A percentile compares a stretch with the other conserved stretches of the same genome.
These are phyloP conservation scores for Globisporangium nagaii DNA, from an alignment of 352 stramenopile genomes.

Conservation along the genomic window DNA sequence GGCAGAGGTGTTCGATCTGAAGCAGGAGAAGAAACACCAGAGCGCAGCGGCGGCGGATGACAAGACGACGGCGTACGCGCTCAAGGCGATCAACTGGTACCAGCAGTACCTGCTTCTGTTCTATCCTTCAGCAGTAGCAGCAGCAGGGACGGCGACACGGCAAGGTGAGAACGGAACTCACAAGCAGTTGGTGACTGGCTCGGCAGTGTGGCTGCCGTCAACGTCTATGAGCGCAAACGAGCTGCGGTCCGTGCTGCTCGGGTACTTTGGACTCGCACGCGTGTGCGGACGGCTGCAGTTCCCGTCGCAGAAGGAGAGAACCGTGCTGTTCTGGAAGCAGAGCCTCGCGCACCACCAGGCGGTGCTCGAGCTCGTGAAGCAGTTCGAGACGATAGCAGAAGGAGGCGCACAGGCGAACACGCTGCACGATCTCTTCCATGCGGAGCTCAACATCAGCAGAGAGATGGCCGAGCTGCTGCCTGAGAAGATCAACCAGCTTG, in stretches of 20 bases:
- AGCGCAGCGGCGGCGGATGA: slow-evolving; percentile 9
- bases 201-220: slow-evolving; percentile 22
- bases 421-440: slow-evolving; percentile 35
- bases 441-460: slow-evolving; percentile 46
- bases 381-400: slow-evolving; percentile 23
- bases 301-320: slow-evolving; percentile 34
- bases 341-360: slow-evolving; percentile 47
- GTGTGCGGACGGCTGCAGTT: slow-evolving; percentile 55
- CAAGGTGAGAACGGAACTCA: too few relatives aligned
- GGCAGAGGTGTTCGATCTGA: slow-evolving; percentile 57
- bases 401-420: slow-evolving; percentile 1
- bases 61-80: slow-evolving; percentile 42
- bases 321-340: slow-evolving; percentile 52
- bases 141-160: too few relatives aligned
- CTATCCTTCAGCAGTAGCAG: slow-evolving; percentile 25
- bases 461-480: slow-evolving; percentile 66
- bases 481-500: slow-evolving; percentile 76
- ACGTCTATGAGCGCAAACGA: slow-evolving; percentile 26
- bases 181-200: slow-evolving; percentile 22
- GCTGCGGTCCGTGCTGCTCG: slow-evolving; percentile 38
- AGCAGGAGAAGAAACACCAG: slow-evolving; percentile 47
- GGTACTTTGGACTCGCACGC: slow-evolving; percentile 58
- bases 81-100: slow-evolving; percentile 68
- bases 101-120: slow-evolving; percentile 68
- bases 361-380: slow-evolving; percentile 30